Base-by-base conservation (phyloP, 2,329 filamentous ascomycete genomes). In the Pseudonectria foliicola region DNA sequence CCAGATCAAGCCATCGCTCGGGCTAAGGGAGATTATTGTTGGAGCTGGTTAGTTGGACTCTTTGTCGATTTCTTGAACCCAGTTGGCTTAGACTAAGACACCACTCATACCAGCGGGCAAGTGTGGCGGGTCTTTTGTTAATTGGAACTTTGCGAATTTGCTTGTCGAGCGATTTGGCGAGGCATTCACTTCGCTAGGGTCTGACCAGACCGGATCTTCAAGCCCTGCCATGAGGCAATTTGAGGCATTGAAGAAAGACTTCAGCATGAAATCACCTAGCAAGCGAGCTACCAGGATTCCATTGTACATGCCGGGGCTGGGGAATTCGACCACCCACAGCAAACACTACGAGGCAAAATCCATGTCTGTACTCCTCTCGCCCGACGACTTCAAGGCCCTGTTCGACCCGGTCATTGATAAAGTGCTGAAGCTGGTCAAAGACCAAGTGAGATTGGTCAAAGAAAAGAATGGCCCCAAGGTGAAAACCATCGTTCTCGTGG, bases 161-260 rank as follows among this genome's bases (percentile, higher is more conserved):
- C 25, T 44, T n/a, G 13, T 13, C 3, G 26, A 37, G 2, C 39
- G 37, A n/a, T 44, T 44, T 15, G 39, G 42, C 6, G 14, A 33
- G 1, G 39, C 43, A 2, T 45, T 45, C 18, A 39, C 37, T 1
- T 30, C 24, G 4, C 26, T 40, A 1, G 35, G 16, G 0, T 11
- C 35, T 1, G 38, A 42, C 2, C 13, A 38, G 2, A 48, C 41
- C 10, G 45, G 42, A 1, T 42, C 42, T 4, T 38, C 39, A 7
- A 46, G 44, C 4, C n/a, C 16, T 3, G 43, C 45, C 13, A 45
- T 46, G 42, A 31, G 41, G 18, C 32, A 32, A 1, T 46, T 46
- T 3, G 44, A 46, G 16, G 27, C 26, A 6, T 25, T 27, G 5
- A 46, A 46, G 34, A 43, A 43, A 6, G 42, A 46, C 24, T 45